phyloP scores from a whole-genome alignment of 192 early-diverging fungal genomes.

The Coemansia sp. region DNA sequence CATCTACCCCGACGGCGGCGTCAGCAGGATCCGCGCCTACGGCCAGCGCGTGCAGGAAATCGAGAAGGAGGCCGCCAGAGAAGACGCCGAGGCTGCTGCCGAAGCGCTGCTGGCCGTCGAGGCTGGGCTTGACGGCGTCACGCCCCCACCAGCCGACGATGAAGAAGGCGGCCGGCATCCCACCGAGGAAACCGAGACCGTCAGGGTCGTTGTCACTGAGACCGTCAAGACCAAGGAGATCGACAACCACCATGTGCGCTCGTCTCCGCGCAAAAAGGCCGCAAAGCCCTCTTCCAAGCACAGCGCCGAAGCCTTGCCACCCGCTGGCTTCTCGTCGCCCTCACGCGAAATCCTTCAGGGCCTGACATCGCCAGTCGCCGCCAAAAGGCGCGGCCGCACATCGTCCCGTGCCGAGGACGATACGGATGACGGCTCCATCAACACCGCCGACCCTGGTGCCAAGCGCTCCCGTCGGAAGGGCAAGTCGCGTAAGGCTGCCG shows the following conservation, averaged over 20 bases:
- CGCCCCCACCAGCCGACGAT: slow-evolving; percentile 8
- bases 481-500: slow-evolving; percentile 34
- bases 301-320: slow-evolving; percentile 1
- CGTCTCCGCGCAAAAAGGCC: slow-evolving; percentile 25
- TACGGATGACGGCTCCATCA: slow-evolving; percentile 27
- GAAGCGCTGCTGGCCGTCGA: slow-evolving; percentile 46
- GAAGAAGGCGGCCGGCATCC: too few species aligned
- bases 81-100: slow-evolving; percentile 48
- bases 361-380: slow-evolving; percentile 44
- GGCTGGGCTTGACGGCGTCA: slow-evolving; percentile 20
- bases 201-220: slow-evolving; percentile 4
- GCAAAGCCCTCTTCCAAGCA: slow-evolving; percentile 30
- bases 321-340: slow-evolving; percentile 41
- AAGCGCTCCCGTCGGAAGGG: slow-evolving; percentile 48
- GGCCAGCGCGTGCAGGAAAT: slow-evolving; percentile 62
- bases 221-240: slow-evolving; percentile 16
- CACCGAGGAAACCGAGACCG: slow-evolving; percentile 4
- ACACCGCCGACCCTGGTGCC: slow-evolving; percentile 25
- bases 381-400: slow-evolving; percentile 38
- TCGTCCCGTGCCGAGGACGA: slow-evolving; percentile 41
- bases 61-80: slow-evolving; percentile 50
- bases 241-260: slow-evolving; percentile 16
- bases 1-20: slow-evolving; percentile 80
- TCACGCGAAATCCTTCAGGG: slow-evolving; percentile 46
- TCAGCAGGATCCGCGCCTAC: slow-evolving; percentile 77